Evolutionary conservation across 768 basidiomycete genomes (phyloP).

Genomic region (Hydnomerulius pinastri): DNA sequence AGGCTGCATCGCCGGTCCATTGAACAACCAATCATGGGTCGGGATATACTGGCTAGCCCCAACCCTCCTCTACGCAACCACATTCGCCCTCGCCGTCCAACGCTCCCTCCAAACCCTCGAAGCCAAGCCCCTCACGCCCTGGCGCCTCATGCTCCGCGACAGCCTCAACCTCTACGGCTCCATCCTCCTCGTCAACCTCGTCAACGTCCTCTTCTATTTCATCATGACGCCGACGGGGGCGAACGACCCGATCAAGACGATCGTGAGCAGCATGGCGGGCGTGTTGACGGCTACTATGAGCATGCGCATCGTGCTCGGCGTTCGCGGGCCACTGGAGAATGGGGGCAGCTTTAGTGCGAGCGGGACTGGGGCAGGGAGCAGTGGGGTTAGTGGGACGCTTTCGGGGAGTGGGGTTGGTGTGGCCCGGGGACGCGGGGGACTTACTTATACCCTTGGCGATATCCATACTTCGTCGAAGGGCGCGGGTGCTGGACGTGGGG

Average conservation of each 20-base stretch:
- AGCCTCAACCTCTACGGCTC: constrained; percentile 85
- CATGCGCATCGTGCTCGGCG: constrained; percentile 81
- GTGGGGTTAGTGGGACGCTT: constrained; percentile 50
- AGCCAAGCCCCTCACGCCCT: constrained; percentile 57
- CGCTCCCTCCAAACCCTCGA: constrained; percentile 26
- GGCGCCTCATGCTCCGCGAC: constrained; percentile 91
- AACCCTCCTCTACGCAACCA: constrained; percentile 58
- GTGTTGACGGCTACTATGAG: constrained; percentile 88
- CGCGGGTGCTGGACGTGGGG: constrained; percentile 41
- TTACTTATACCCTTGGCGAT: constrained; percentile 46
- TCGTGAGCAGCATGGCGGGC: constrained; percentile 83
- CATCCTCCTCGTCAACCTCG: constrained; percentile 77
- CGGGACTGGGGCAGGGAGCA: constrained; percentile 40
- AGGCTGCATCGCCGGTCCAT: constrained; percentile 86
- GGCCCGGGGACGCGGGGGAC: constrained; percentile 27
- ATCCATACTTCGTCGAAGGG: constrained; percentile 55
- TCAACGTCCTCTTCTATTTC: constrained; percentile 88
- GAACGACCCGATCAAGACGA: constrained; percentile 74
- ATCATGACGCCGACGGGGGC: constrained; percentile 65
- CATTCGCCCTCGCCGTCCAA: constrained; percentile 24
- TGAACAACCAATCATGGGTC: constrained; percentile 65
- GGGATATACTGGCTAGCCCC: constrained; percentile 85
- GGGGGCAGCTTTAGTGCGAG: constrained; percentile 73
- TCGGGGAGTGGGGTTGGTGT: constrained; percentile 20
- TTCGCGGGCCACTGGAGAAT: constrained; percentile 70